Conservation (phyloP, 495 filamentous ascomycete genomes). For the Penicillium psychrofluorescens region DNA sequence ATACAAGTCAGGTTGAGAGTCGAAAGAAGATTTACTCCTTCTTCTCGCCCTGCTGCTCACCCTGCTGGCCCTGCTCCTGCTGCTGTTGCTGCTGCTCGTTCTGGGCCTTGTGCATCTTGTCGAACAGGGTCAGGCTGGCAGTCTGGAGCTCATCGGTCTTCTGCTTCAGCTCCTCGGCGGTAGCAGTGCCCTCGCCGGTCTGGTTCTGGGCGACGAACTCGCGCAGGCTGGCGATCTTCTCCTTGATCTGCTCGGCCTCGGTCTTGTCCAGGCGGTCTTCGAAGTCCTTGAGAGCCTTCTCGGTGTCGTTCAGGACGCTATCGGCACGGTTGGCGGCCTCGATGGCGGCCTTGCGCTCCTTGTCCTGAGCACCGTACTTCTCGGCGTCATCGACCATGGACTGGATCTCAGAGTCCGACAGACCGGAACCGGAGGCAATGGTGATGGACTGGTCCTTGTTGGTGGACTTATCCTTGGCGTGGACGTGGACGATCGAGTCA, state of each 20-base stretch:
- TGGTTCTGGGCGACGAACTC: constrained; percentile 94
- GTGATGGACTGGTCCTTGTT: constrained; percentile 99
- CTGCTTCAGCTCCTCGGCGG: constrained; percentile 87
- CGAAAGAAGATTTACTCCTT: constrained; percentile 53
- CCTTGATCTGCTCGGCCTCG: constrained; percentile 82
- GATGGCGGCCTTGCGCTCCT: constrained; percentile 92
- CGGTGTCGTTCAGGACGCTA: constrained; percentile 92
- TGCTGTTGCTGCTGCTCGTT: constrained; percentile 58
- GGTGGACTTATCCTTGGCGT: constrained; percentile 98
- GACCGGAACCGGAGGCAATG: constrained; percentile 96
- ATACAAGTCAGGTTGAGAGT: constrained; percentile 15
- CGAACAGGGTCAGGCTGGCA: constrained; percentile 92
- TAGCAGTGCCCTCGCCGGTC: constrained; percentile 77
- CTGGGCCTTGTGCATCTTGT: constrained; percentile 99
- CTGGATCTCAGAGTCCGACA: constrained; percentile 90
- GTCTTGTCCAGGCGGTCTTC: constrained; percentile 94
- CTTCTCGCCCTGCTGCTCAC: constrained; percentile 70
- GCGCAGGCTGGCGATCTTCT: constrained; percentile 86
- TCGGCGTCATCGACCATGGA: constrained; percentile 96
- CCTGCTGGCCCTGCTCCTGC: constrained; percentile 37
- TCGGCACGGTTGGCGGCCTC: constrained; percentile 96
- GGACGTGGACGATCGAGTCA: constrained; percentile 97
- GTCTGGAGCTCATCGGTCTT: constrained; percentile 97
- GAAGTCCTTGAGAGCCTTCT: constrained; percentile 96
- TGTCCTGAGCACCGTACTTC: constrained; percentile 90